phyloP scores from a whole-genome alignment of 2,329 filamentous ascomycete genomes.

The Proliferodiscus dingleyae region DNA sequence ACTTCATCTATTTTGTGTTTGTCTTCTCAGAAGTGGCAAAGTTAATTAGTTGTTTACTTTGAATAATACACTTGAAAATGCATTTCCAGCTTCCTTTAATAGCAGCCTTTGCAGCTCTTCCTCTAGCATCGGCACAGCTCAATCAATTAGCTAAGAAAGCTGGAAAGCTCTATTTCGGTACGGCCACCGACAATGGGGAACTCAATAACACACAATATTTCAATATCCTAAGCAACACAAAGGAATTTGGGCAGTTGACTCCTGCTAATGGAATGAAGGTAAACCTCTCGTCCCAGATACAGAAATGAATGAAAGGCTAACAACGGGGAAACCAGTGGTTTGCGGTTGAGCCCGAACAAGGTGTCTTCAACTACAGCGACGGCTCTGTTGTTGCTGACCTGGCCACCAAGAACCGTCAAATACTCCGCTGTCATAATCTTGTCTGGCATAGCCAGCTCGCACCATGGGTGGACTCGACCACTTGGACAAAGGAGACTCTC shows the following conservation, averaged over 20 bases:
- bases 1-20: not conserved
- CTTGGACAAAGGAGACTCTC: slow-evolving; percentile 54
- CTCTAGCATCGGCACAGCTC: slow-evolving; percentile 37
- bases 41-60: no score
- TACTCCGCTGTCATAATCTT: slow-evolving; percentile 60
- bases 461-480: slow-evolving; percentile 38
- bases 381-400: slow-evolving; percentile 50
- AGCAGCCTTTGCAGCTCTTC: slow-evolving; percentile 7
- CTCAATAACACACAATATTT: slow-evolving; percentile 47
- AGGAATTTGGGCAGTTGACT: slow-evolving; percentile 61
- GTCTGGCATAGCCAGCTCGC: slow-evolving; percentile 50
- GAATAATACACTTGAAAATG: slow-evolving; percentile 11
- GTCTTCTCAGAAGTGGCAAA: not conserved
- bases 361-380: slow-evolving; percentile 51
- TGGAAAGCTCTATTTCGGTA: slow-evolving; percentile 51
- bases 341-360: slow-evolving; percentile 51
- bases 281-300: not conserved
- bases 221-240: slow-evolving; percentile 46
- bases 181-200: slow-evolving; percentile 54
- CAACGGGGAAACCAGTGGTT: slow-evolving; percentile 44
- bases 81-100: slow-evolving; percentile 11
- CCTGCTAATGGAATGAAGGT: slow-evolving; percentile 56
- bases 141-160: slow-evolving; percentile 50
- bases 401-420: slow-evolving; percentile 43
- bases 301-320: slow-evolving; percentile 1